These are phyloP conservation scores for Phialophora expanda DNA, from an alignment of 2,329 filamentous ascomycete genomes.

Conservation along the genomic window DNA sequence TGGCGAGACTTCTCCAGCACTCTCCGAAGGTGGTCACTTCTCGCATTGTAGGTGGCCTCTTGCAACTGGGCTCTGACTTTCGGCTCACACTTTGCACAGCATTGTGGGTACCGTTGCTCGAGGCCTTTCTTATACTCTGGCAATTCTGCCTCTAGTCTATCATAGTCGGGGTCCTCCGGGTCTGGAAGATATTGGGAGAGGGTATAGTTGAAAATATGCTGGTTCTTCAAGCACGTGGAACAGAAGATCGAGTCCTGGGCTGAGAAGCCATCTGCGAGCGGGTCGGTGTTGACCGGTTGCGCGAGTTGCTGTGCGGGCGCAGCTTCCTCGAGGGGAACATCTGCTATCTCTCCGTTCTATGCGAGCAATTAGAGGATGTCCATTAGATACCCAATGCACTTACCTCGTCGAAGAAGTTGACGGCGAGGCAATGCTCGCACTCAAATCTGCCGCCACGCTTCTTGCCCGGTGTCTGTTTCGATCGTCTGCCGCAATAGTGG, in stretches of 20 bases:
- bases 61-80: constrained; percentile 72
- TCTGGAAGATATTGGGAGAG: constrained; percentile 80
- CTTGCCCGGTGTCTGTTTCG: constrained; percentile 44
- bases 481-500: constrained; percentile 76
- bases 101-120: constrained; percentile 84
- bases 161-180: constrained; percentile 69
- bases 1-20: constrained; percentile 69
- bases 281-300: constrained; percentile 46
- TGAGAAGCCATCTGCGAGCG: constrained; percentile 33
- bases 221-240: constrained; percentile 82
- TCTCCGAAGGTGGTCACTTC: constrained; percentile 77
- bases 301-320: constrained; percentile 56
- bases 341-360: constrained; percentile 85
- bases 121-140: constrained; percentile 73
- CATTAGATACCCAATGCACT: constrained; percentile 36
- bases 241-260: constrained; percentile 63
- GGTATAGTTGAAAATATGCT: constrained; percentile 75
- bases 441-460: constrained; percentile 68
- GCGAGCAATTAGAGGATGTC: constrained; percentile 38
- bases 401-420: constrained; percentile 89
- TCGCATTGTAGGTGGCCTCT: constrained; percentile 77
- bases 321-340: constrained; percentile 71
- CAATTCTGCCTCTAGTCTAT: constrained; percentile 69
- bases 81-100: constrained; percentile 80
- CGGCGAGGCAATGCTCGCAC: constrained; percentile 79